A percentile compares a stretch with the other conserved stretches of the same genome.
phyloP scores from a whole-genome alignment of 2,329 filamentous ascomycete genomes.

The Colletotrichum spinosum region DNA sequence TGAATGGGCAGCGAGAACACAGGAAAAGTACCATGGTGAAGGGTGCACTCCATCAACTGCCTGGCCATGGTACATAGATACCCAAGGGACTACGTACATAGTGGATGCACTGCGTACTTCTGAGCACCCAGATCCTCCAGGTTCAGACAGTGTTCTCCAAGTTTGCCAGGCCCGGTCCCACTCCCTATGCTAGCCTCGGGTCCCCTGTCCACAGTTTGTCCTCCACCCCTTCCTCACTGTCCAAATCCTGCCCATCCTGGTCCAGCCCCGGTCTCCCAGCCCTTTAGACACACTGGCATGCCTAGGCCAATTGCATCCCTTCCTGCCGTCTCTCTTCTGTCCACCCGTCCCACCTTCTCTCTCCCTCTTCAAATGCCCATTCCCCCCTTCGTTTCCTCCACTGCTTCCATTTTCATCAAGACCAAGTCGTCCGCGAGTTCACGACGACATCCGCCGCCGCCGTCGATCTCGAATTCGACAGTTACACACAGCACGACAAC shows the following conservation, averaged over 20 bases:
- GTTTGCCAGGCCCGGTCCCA: conserved; percentile 1
- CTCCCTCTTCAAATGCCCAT: conserved; percentile 32
- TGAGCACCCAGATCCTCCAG: too few species aligned
- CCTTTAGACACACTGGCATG: conserved; percentile 19
- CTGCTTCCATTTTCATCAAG: conserved; percentile 8
- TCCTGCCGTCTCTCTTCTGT: conserved; percentile 31
- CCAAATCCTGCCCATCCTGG: conserved; percentile 11
- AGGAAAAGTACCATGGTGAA: too few species aligned
- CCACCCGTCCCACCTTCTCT: conserved; percentile 31
- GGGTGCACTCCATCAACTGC: too few species aligned
- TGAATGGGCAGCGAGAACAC: too few species aligned
- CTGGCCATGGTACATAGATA: too few species aligned
- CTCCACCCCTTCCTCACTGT: conserved; percentile 7
- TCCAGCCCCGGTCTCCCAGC: conserved; percentile 33
- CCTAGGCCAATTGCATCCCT: conserved; percentile 37
- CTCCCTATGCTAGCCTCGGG: background rate
- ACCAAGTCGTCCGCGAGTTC: conserved; percentile 21
- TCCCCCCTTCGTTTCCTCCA: conserved; percentile 6
- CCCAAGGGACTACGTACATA: background rate
- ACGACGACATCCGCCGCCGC: conserved; percentile 17
- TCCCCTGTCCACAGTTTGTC: conserved; percentile 8
- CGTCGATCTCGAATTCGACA: background rate
- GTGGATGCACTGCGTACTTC: too few species aligned
- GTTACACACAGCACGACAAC: too few species aligned
- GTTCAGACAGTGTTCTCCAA: conserved; percentile 1